phyloP scores from a whole-genome alignment of 2,329 filamentous ascomycete species.

The Calonectria hongkongensis region DNA sequence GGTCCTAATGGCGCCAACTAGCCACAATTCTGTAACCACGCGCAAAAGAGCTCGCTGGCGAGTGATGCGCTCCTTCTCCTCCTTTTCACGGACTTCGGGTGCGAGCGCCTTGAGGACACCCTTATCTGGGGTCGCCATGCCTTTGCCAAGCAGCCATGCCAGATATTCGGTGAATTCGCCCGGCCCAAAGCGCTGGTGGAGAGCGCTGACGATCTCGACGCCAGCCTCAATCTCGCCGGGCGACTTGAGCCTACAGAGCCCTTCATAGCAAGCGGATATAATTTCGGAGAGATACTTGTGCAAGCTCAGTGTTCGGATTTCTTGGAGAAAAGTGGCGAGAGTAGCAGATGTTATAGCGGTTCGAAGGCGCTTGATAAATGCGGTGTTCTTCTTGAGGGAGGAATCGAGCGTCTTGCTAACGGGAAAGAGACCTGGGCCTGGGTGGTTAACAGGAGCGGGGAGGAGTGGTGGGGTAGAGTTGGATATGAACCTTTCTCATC shows the following conservation, averaged over 20 bases:
- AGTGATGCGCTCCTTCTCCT: slow-evolving; percentile 93
- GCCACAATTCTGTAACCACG: slow-evolving; percentile 96
- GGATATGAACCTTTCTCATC: slow-evolving; percentile 83
- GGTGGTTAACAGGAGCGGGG: slow-evolving; percentile 45
- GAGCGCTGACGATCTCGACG: slow-evolving; percentile 94
- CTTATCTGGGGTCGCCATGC: slow-evolving; percentile 93
- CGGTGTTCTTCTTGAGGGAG: slow-evolving; percentile 97
- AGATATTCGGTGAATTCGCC: slow-evolving; percentile 92
- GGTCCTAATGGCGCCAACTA: slow-evolving; percentile 90
- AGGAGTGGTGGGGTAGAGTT: slow-evolving; percentile 43
- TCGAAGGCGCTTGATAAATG: slow-evolving; percentile 96
- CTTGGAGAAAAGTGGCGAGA: slow-evolving; percentile 88
- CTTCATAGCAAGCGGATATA: slow-evolving; percentile 95
- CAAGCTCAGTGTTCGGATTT: slow-evolving; percentile 91
- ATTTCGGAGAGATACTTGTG: slow-evolving; percentile 99
- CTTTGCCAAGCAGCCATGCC: slow-evolving; percentile 93
- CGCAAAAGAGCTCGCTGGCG: slow-evolving; percentile 91
- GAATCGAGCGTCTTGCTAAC: slow-evolving; percentile 91
- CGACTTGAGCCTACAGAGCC: slow-evolving; percentile 91
- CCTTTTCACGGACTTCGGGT: slow-evolving; percentile 90
- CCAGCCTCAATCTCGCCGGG: slow-evolving; percentile 94
- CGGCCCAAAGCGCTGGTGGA: slow-evolving; percentile 95
- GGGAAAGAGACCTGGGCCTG: slow-evolving; percentile 80
- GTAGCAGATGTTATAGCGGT: slow-evolving; percentile 89
- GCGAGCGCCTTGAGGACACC: slow-evolving; percentile 85